These are phyloP conservation scores for Cladophialophora chaetospira DNA, from an alignment of 2,329 filamentous ascomycete genomes.

Conservation along the genomic window DNA sequence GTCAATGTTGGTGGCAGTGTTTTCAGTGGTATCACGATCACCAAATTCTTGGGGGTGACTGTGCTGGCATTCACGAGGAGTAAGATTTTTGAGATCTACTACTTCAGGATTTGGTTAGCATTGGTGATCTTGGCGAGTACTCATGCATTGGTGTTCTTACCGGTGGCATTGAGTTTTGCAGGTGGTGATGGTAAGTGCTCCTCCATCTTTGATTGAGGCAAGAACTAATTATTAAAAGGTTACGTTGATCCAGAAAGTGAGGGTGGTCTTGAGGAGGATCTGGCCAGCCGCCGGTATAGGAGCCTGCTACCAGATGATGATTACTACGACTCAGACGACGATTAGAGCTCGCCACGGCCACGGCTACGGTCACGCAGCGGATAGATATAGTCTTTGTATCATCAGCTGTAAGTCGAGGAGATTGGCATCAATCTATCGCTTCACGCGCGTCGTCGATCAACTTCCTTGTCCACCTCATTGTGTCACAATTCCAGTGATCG, in stretches of 20 bases:
- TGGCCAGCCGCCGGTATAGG: constrained; percentile 76
- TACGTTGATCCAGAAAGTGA: constrained; percentile 87
- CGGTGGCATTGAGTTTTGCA: constrained; percentile 80
- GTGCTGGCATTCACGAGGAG: constrained; percentile 92
- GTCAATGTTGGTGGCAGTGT: constrained; percentile 94
- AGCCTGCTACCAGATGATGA: constrained; percentile 76
- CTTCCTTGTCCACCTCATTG: too few relatives aligned
- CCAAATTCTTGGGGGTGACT: constrained; percentile 87
- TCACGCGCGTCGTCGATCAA: too few relatives aligned
- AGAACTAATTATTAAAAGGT: constrained; percentile 45
- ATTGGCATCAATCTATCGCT: too few relatives aligned
- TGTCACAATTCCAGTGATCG: too few relatives aligned
- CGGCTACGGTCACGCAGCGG: too few relatives aligned
- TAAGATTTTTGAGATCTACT: constrained; percentile 99
- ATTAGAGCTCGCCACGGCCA: constrained; percentile 2
- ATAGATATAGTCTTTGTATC: too few relatives aligned
- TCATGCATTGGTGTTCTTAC: constrained; percentile 88
- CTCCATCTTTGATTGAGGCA: neutral
- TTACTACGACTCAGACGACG: constrained; percentile 72
- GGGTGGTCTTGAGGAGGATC: constrained; percentile 84
- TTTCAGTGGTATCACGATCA: constrained; percentile 93
- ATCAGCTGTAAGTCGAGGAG: too few relatives aligned
- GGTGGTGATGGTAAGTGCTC: constrained; percentile 71
- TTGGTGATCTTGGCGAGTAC: constrained; percentile 85
- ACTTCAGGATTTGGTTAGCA: constrained; percentile 94